Conservation (phyloP, 495 filamentous ascomycete genomes). For the Penicillium lividum region DNA sequence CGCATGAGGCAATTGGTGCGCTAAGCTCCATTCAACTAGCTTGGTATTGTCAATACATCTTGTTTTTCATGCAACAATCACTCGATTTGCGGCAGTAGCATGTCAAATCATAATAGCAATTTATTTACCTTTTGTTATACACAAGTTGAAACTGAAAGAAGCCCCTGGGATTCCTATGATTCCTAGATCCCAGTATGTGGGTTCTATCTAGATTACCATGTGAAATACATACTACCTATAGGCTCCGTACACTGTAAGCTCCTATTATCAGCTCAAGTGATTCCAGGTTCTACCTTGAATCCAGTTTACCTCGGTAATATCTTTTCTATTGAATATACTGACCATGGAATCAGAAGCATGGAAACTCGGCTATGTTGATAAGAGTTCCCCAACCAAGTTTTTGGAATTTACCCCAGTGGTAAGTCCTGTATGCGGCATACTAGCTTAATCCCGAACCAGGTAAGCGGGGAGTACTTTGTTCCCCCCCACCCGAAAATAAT, state of each 20-base stretch:
- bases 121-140: not conserved
- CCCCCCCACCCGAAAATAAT: not conserved
- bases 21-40: not conserved
- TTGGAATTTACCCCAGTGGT: not conserved
- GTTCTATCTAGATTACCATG: too few species aligned
- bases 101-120: not conserved
- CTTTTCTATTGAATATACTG: not conserved
- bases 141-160: not conserved
- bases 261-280: too few species aligned
- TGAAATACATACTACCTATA: too few species aligned
- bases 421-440: not conserved
- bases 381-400: not conserved
- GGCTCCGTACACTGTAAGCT: too few species aligned
- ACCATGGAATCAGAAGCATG: not conserved
- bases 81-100: not conserved
- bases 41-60: not conserved
- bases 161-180: too few species aligned
- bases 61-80: not conserved
- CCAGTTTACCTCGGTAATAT: too few species aligned
- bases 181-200: too few species aligned
- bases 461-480: conserved; percentile 1
- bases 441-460: not conserved
- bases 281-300: too few species aligned
- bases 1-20: conserved; percentile 7
- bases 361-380: too few species aligned